phyloP scores from a whole-genome alignment of 2,329 filamentous ascomycete genomes.

The Fusarium cyanostomum region DNA sequence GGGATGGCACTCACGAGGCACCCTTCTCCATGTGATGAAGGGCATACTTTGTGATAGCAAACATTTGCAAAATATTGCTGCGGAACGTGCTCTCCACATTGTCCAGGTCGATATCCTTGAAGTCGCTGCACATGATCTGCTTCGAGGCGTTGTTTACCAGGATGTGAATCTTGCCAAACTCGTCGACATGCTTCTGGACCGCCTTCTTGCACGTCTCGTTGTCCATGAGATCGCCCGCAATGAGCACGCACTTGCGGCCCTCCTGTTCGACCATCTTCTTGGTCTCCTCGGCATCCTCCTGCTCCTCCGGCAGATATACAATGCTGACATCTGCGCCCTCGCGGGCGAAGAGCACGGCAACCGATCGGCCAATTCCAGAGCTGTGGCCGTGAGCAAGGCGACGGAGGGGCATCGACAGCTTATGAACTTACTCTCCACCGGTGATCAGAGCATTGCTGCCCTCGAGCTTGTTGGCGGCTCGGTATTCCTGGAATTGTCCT shows the following conservation, averaged over 20 bases:
- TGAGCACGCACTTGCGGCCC: slow-evolving; percentile 56
- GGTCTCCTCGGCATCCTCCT: slow-evolving; percentile 64
- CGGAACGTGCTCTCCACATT: slow-evolving; percentile 65
- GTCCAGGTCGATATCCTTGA: slow-evolving; percentile 63
- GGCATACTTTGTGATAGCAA: slow-evolving; percentile 67
- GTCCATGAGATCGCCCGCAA: slow-evolving; percentile 60
- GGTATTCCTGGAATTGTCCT: slow-evolving; percentile 49
- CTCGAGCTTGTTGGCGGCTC: slow-evolving; percentile 59
- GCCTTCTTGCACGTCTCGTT: slow-evolving; percentile 60
- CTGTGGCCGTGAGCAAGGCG: slow-evolving; percentile 37
- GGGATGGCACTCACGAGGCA: slow-evolving; percentile 48
- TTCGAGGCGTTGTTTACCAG: slow-evolving; percentile 69
- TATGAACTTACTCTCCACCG: slow-evolving; percentile 60
- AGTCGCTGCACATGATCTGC: slow-evolving; percentile 62
- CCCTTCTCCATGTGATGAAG: slow-evolving; percentile 64
- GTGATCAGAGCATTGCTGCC: slow-evolving; percentile 63
- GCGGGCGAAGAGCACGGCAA: slow-evolving; percentile 65
- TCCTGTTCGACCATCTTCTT: slow-evolving; percentile 62
- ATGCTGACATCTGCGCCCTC: slow-evolving; percentile 67
- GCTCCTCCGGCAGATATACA: slow-evolving; percentile 64
- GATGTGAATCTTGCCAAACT: slow-evolving; percentile 57
- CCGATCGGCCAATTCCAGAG: slow-evolving; percentile 63
- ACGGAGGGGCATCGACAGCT: accelerated
- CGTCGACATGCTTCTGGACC: slow-evolving; percentile 63
- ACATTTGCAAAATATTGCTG: slow-evolving; percentile 66